Evolutionary conservation across 345 rosid genomes (phyloP).

Genomic region (Diplotaxis tenuifolia): DNA sequence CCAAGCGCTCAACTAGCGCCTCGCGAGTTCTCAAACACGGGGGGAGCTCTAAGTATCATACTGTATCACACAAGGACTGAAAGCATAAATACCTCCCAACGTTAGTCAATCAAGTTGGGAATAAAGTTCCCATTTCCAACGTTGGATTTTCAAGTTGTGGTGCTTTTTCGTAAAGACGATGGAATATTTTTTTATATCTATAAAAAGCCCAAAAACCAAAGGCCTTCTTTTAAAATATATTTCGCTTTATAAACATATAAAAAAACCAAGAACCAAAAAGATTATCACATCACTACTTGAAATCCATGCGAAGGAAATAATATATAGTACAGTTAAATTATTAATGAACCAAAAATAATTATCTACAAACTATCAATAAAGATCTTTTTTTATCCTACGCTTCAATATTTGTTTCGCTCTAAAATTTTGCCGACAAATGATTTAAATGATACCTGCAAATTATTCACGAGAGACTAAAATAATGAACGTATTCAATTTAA

Average conservation of each 20-base stretch:
- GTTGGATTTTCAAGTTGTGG: not conserved
- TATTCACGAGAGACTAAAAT: slow-evolving; percentile 14
- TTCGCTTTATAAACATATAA: not conserved
- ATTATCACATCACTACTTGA: not conserved
- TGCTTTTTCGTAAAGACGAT: not conserved
- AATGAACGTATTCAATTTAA: slow-evolving; percentile 4
- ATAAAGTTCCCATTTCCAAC: not conserved
- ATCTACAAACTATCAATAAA: not conserved
- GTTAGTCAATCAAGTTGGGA: slow-evolving; percentile 19
- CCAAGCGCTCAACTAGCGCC: too few species aligned
- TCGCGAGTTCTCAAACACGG: too few species aligned
- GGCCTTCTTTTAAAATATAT: not conserved
- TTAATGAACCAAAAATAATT: not conserved
- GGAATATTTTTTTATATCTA: not conserved
- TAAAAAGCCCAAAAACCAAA: slow-evolving; percentile 4
- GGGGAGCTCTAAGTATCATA: too few species aligned
- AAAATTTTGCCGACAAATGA: slow-evolving; percentile 30
- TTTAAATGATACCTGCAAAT: slow-evolving; percentile 30
- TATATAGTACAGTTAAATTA: not conserved
- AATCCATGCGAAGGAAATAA: not conserved
- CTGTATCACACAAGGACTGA: not conserved
- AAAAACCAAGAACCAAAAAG: not conserved
- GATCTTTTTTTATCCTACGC: slow-evolving; percentile 1
- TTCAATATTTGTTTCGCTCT: slow-evolving; percentile 5
- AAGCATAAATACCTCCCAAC: slow-evolving; percentile 5